Conservation (phyloP, 2,329 filamentous ascomycete species). For the Zasmidium angulare region DNA sequence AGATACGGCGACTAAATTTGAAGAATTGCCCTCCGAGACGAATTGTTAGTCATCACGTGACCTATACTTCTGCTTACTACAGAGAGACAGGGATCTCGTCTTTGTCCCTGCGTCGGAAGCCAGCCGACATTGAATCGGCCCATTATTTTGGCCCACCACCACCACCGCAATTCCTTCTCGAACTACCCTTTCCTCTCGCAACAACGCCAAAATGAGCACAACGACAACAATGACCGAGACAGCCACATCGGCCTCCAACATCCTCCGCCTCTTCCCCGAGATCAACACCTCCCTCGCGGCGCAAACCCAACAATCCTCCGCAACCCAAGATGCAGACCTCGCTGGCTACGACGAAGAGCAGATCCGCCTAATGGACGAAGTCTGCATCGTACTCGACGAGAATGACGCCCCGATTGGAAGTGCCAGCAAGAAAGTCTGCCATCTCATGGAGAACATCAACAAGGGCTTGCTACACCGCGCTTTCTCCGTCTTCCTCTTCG, state of each 20-base stretch:
- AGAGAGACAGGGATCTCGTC: neutral
- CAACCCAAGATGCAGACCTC: constrained; percentile 62
- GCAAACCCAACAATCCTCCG: constrained; percentile 47
- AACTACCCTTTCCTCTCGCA: constrained; percentile 3
- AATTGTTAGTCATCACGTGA: neutral
- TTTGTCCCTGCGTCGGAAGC: constrained; percentile 1
- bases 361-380: constrained; percentile 96
- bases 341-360: constrained; percentile 96
- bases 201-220: constrained; percentile 33
- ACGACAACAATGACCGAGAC: constrained; percentile 32
- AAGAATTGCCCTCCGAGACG: too few relatives aligned
- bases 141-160: neutral
- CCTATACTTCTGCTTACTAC: neutral
- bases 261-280: constrained; percentile 86
- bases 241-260: constrained; percentile 73
- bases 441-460: constrained; percentile 98
- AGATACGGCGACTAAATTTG: too few relatives aligned
- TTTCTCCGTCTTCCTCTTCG: constrained; percentile 97
- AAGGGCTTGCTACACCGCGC: constrained; percentile 93
- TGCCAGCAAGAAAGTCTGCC: constrained; percentile 97
- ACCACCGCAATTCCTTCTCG: neutral
- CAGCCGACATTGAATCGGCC: neutral
- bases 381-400: constrained; percentile 94
- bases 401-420: constrained; percentile 91
- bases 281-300: constrained; percentile 62